phyloP scores from a whole-genome alignment of 2,329 filamentous ascomycete genomes.

The Myriosclerotinia scirpicola region DNA sequence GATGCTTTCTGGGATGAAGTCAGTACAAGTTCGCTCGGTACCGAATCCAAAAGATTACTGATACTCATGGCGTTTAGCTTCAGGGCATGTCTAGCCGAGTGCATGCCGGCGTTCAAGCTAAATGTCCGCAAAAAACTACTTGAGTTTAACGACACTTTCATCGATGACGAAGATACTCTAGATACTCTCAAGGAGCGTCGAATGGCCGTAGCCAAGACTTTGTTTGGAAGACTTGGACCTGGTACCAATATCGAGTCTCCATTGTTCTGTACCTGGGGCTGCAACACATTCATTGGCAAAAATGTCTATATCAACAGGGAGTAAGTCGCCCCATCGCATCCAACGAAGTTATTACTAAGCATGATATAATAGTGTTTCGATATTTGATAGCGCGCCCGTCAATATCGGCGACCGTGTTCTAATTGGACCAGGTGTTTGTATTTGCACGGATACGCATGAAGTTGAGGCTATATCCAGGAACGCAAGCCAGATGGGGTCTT shows the following conservation, averaged over 20 bases:
- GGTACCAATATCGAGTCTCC: slow-evolving; percentile 30
- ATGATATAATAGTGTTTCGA: slow-evolving; percentile 28
- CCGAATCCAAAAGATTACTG: background rate
- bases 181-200: slow-evolving; percentile 27
- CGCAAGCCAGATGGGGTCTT: slow-evolving; percentile 52
- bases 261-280: slow-evolving; percentile 34
- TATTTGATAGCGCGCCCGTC: slow-evolving; percentile 48
- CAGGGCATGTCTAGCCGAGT: slow-evolving; percentile 14
- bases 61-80: slow-evolving; percentile 17
- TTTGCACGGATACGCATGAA: slow-evolving; percentile 72
- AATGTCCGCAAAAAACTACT: slow-evolving; percentile 25
- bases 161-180: slow-evolving; percentile 28
- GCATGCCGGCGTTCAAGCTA: slow-evolving; percentile 23
- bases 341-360: slow-evolving; percentile 3
- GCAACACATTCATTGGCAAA: slow-evolving; percentile 29
- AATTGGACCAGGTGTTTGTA: slow-evolving; percentile 69
- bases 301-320: slow-evolving; percentile 31
- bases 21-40: background rate
- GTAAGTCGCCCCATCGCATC: slow-evolving; percentile 25
- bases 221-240: slow-evolving; percentile 29
- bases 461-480: slow-evolving; percentile 56
- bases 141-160: slow-evolving; percentile 31
- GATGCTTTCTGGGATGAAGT: slow-evolving; percentile 36
- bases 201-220: slow-evolving; percentile 25
- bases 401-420: slow-evolving; percentile 36